phyloP scores from a whole-genome alignment of 2,329 filamentous ascomycete species.

The Clonostachys rosea region DNA sequence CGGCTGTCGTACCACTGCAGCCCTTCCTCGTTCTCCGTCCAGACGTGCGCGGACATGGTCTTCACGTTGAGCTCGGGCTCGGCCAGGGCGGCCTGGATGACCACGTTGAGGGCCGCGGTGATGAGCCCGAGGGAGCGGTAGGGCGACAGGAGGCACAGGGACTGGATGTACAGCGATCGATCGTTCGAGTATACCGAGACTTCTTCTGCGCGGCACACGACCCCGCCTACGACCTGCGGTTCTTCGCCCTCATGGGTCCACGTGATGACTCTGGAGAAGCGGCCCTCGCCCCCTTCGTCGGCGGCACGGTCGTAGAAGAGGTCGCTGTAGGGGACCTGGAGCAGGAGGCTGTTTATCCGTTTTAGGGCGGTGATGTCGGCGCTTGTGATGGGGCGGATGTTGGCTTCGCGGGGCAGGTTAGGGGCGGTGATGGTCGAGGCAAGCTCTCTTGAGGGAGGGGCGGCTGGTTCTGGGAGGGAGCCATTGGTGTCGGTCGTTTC shows the following conservation, averaged over 20 bases:
- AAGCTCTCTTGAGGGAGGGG: constrained; percentile 8
- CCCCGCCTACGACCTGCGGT: constrained; percentile 53
- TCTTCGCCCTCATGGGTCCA: constrained; percentile 40
- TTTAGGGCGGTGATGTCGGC: constrained; percentile 53
- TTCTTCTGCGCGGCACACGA: constrained; percentile 58
- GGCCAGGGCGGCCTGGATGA: constrained; percentile 31
- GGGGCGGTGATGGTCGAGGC: constrained; percentile 12
- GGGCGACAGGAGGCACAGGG: constrained; percentile 57
- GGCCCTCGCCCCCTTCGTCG: constrained; percentile 41
- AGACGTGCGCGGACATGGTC: constrained; percentile 60
- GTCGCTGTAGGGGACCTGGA: constrained; percentile 60
- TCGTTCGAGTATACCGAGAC: constrained; percentile 8
- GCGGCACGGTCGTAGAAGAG: constrained; percentile 55
- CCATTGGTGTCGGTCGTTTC: neutral
- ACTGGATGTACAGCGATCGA: constrained; percentile 55
- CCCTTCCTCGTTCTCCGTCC: constrained; percentile 61
- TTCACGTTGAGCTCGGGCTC: constrained; percentile 29
- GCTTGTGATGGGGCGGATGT: constrained; percentile 43
- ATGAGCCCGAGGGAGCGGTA: constrained; percentile 58
- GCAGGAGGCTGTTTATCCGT: constrained; percentile 60
- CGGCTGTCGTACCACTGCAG: constrained; percentile 57
- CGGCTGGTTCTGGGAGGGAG: constrained; percentile 4
- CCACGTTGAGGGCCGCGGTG: constrained; percentile 49
- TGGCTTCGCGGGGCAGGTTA: constrained; percentile 39
- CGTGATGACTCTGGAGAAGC: constrained; percentile 56